These are phyloP conservation scores for Rhododendron kiyosumense DNA, from an alignment of 148 eudicot species.

Conservation along the genomic window DNA sequence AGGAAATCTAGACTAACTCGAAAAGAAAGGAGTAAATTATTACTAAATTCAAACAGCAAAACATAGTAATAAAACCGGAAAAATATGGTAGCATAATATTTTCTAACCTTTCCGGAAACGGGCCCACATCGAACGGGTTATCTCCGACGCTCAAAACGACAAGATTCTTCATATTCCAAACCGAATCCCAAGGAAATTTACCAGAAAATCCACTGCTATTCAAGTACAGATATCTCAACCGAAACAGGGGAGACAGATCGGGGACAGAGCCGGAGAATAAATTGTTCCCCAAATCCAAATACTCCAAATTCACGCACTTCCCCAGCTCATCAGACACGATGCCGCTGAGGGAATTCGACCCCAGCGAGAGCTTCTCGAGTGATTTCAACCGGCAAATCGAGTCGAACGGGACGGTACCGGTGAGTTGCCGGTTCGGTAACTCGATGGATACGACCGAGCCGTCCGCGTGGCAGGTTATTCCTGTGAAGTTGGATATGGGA, in stretches of 20 bases:
- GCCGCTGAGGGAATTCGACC: constrained; percentile 47
- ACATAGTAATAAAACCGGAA: too few species aligned
- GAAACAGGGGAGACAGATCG: constrained; percentile 38
- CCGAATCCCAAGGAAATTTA: constrained; percentile 63
- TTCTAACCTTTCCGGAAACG: constrained; percentile 32
- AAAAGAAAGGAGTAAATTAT: too few species aligned
- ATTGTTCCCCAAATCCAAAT: constrained; percentile 77
- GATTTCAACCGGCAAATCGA: constrained; percentile 49
- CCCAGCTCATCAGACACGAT: constrained; percentile 20
- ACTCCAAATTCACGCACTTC: constrained; percentile 37
- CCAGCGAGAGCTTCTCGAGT: constrained; percentile 57
- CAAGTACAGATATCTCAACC: constrained; percentile 38
- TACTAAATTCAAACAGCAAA: too few species aligned
- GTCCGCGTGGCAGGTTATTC: constrained; percentile 37
- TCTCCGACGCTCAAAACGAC: constrained; percentile 61
- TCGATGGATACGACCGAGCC: constrained; percentile 43
- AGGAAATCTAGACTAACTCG: too few species aligned
- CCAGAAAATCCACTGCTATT: constrained; percentile 63
- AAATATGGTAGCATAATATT: not conserved
- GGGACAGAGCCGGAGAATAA: constrained; percentile 53
- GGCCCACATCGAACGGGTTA: constrained; percentile 43
- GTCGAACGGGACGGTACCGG: constrained; percentile 44
- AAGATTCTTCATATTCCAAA: constrained; percentile 41
- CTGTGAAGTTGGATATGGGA: constrained; percentile 30
- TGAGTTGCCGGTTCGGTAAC: constrained; percentile 42